Conservation (phyloP, 2,329 filamentous ascomycete species). For the Cadophora gregata region DNA sequence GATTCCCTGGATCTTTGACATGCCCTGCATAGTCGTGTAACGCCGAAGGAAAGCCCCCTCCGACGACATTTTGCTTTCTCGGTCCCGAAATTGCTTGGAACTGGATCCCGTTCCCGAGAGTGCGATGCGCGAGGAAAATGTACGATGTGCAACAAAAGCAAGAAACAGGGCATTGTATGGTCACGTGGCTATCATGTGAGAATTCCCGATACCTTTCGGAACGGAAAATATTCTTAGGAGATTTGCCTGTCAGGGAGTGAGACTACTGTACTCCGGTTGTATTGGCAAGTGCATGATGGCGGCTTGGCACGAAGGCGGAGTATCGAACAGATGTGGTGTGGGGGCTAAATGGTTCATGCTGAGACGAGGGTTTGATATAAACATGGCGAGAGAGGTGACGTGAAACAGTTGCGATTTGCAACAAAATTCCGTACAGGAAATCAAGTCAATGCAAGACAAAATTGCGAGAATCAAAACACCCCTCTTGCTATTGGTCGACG, state of each 20-base stretch:
- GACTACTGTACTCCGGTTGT: background rate
- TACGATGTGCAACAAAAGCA: constrained; percentile 10
- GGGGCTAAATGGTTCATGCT: background rate
- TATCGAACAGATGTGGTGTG: background rate
- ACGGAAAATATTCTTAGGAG: background rate
- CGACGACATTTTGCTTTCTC: background rate
- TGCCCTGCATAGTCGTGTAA: background rate
- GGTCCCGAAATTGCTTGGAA: background rate
- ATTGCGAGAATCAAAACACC: background rate
- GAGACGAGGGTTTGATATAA: constrained; percentile 6
- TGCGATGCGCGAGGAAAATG: background rate
- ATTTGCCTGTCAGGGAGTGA: background rate
- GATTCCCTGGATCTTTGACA: background rate
- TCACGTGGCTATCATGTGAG: background rate
- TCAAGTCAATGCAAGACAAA: background rate
- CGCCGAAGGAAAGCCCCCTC: background rate
- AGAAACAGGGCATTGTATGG: background rate
- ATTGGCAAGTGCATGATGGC: background rate
- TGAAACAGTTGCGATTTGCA: constrained; percentile 1
- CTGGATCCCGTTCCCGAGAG: constrained; percentile 4
- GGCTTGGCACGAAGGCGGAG: background rate
- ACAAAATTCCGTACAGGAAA: constrained; percentile 1
- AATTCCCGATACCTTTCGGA: background rate
- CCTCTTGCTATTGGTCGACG: too few relatives aligned
- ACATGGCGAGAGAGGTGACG: background rate